These are phyloP conservation scores for Malus sylvestris DNA, from an alignment of 306 rosid genomes.

Conservation along the genomic window DNA sequence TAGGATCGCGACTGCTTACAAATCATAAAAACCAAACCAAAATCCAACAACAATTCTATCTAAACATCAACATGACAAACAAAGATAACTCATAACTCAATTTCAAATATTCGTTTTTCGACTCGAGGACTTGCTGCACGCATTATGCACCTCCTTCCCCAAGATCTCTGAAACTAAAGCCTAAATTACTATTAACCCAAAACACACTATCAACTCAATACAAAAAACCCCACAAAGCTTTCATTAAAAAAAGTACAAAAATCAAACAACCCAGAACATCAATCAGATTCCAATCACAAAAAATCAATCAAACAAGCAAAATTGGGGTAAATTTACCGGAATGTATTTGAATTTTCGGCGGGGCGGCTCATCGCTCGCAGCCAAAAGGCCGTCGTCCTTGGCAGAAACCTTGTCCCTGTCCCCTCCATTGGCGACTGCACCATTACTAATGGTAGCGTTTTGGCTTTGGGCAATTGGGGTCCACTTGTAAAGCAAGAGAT, in stretches of 20 bases:
- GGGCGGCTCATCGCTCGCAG: conserved; percentile 58
- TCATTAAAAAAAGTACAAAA: background rate
- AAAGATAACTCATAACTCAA: background rate
- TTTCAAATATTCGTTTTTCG: background rate
- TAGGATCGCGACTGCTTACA: background rate
- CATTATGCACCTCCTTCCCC: background rate
- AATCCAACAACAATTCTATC: background rate
- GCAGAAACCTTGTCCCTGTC: background rate
- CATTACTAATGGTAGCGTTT: conserved; percentile 23
- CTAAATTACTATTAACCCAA: conserved; percentile 2
- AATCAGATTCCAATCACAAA: background rate
- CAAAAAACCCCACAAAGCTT: background rate
- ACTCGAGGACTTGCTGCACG: background rate
- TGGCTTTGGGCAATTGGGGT: conserved; percentile 77
- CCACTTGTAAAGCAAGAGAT: conserved; percentile 84
- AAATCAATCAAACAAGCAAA: background rate
- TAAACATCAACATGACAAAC: no score
- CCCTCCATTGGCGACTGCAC: conserved; percentile 11
- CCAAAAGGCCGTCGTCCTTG: conserved; percentile 13
- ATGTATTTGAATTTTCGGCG: conserved; percentile 80
- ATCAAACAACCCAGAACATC: background rate
- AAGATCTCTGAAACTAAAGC: background rate
- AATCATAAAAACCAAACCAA: background rate
- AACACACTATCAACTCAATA: background rate
- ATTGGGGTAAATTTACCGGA: conserved; percentile 46